These are phyloP conservation scores for Hypoxylon sp. DNA, from an alignment of 2,329 filamentous ascomycete genomes.

Conservation along the genomic window DNA sequence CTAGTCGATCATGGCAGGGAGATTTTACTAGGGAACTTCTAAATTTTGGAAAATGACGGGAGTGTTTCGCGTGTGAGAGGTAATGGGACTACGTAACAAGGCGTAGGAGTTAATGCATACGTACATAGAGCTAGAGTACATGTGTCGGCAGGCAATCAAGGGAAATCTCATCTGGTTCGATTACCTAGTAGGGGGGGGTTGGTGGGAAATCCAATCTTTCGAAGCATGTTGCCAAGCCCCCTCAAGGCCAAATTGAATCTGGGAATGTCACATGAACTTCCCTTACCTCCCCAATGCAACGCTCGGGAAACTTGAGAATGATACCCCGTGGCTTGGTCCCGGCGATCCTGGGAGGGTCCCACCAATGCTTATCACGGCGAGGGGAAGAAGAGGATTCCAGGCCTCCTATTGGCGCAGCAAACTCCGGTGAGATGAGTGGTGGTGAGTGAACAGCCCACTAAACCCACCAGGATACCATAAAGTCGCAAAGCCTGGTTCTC, in stretches of 20 bases:
- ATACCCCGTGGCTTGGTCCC: slow-evolving; percentile 36
- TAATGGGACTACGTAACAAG: slow-evolving; percentile 10
- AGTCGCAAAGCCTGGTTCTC: slow-evolving; percentile 30
- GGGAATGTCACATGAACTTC: slow-evolving; percentile 39
- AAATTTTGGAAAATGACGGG: too few species aligned
- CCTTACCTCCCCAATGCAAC: slow-evolving; percentile 36
- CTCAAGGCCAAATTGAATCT: slow-evolving; percentile 32
- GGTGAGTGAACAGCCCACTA: slow-evolving; percentile 23
- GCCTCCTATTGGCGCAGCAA: slow-evolving; percentile 36
- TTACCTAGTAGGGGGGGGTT: slow-evolving; percentile 24
- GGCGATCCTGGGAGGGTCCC: slow-evolving; percentile 31
- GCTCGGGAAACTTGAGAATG: slow-evolving; percentile 34
- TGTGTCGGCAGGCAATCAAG: slow-evolving; percentile 3
- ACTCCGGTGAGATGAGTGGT: slow-evolving; percentile 35
- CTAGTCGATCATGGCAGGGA: too few species aligned
- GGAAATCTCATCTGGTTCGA: slow-evolving; percentile 16
- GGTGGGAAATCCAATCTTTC: slow-evolving; percentile 34
- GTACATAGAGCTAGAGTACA: slow-evolving; percentile 5
- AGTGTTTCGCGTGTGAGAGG: slow-evolving; percentile 8
- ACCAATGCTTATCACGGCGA: slow-evolving; percentile 32
- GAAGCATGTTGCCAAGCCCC: slow-evolving; percentile 20
- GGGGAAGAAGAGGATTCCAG: slow-evolving; percentile 9
- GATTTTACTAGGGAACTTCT: too few species aligned
- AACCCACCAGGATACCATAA: slow-evolving; percentile 17
- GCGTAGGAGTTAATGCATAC: neutral